Evolutionary conservation across 2,329 filamentous ascomycete species (phyloP).

Genomic region (Nigrospora oryzae): DNA sequence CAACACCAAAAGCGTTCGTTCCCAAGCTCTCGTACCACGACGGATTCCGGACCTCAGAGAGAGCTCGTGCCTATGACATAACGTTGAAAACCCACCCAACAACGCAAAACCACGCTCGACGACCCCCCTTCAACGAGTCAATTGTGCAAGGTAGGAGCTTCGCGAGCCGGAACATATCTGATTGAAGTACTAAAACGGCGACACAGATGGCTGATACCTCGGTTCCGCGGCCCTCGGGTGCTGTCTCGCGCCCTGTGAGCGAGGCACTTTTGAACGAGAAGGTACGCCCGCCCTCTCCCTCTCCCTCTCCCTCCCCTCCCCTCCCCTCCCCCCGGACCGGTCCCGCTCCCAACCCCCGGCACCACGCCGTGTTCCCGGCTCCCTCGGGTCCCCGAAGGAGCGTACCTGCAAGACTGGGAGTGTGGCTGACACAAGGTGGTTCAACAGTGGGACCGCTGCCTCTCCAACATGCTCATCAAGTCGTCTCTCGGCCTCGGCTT

Average conservation of each 20-base stretch:
- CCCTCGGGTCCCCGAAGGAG: not conserved
- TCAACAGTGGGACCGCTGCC: slow-evolving; percentile 89
- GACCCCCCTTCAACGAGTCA: too few species aligned
- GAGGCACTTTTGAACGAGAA: slow-evolving; percentile 98
- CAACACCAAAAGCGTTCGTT: too few species aligned
- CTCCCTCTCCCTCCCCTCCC: not conserved
- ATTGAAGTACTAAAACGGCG: too few species aligned
- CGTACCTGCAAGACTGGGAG: too few species aligned
- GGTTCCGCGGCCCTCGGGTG: slow-evolving; percentile 49
- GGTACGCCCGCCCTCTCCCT: slow-evolving; percentile 44
- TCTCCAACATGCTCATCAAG: slow-evolving; percentile 95
- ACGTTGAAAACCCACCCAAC: too few species aligned
- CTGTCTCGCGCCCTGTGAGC: slow-evolving; percentile 79
- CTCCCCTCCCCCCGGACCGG: slow-evolving; percentile 6
- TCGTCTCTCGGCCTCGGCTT: slow-evolving; percentile 93
- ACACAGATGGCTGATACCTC: slow-evolving; percentile 40
- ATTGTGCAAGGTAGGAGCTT: too few species aligned
- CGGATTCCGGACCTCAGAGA: too few species aligned
- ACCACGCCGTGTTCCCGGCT: not conserved
- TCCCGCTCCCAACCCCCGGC: not conserved
- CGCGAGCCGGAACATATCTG: too few species aligned
- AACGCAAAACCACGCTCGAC: too few species aligned
- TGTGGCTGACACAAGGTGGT: not conserved
- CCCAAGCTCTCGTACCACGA: too few species aligned
- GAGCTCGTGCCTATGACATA: too few species aligned